Base-by-base conservation (phyloP, 2,329 filamentous ascomycete species). In the Cercospora sp. region DNA sequence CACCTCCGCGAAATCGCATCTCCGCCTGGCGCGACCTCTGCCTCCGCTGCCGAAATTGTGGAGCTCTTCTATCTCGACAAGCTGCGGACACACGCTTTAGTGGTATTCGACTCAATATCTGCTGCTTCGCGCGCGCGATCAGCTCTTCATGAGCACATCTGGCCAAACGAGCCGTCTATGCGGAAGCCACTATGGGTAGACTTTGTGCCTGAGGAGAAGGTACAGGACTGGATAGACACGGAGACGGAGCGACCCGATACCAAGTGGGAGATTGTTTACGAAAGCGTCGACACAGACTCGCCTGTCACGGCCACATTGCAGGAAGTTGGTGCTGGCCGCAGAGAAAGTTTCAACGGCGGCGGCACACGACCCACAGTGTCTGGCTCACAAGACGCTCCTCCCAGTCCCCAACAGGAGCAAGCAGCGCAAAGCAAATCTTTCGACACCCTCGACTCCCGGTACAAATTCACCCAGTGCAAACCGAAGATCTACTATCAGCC, bases 31-130 rank as follows among this genome's bases (percentile, higher is more conserved):
- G 62, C 68, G 4, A 63, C 40, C 28, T 61, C 66, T 23, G 78
- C 82, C 20, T 78, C 84, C 2, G 79, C 83, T 1, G 83, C 89
- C 60, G 78, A 70, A 5, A 63, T 67, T 5, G 83, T 97, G 45
- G 80, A 85, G 20, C 82, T 87, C 28, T 93, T 96, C 75, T 93
- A 92, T 77, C 85, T 98, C 45, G 94, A 98, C 78, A 84, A 86
- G 33, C 91, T 98, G 75, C 90, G 91, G 71, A 96, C 94, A 0
- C 95, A 99, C 78, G 93, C 93, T 8, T 91, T 97, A 76, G 90
- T 90, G 42, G 82, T 87, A 26, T 94, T 98, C 77, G 82, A 84
- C 55, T 90, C 84, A 57, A 82, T 88, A 9, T 83, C 89, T 2
- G 89, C 91, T 3, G 95, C 95, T 3, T 88, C 90, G 0, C 87